These are phyloP conservation scores for Psilocybe mexicana DNA, from an alignment of 1,284 basidiomycete species.

Conservation along the genomic window DNA sequence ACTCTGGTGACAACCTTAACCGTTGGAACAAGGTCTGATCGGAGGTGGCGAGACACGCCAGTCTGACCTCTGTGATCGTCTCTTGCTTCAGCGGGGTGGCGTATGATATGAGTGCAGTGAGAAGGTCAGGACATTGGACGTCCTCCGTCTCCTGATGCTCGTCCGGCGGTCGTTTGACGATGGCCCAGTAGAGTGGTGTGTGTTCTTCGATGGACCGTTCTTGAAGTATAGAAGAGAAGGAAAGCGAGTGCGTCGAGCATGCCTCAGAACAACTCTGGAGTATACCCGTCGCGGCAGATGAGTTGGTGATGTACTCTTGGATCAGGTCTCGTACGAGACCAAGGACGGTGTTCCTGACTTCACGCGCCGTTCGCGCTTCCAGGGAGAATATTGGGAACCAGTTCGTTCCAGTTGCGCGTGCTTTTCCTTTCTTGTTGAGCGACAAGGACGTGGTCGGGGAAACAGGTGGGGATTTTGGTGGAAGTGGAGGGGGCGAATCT, in stretches of 20 bases:
- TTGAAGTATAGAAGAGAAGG: constrained; percentile 50
- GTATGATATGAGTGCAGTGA: constrained; percentile 51
- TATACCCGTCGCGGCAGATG: constrained; percentile 31
- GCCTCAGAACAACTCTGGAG: constrained; percentile 40
- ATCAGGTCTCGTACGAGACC: constrained; percentile 52
- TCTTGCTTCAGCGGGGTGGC: constrained; percentile 51
- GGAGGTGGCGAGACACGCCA: constrained; percentile 62
- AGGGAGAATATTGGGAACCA: constrained; percentile 31
- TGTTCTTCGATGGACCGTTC: constrained; percentile 63
- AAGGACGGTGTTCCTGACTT: constrained; percentile 47
- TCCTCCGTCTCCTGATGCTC: constrained; percentile 27
- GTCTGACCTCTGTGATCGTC: constrained; percentile 57
- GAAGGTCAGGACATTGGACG: constrained; percentile 43
- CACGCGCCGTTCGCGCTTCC: constrained; percentile 39
- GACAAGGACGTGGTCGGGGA: constrained; percentile 17
- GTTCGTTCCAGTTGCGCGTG: constrained; percentile 16
- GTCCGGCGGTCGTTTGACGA: constrained; percentile 53
- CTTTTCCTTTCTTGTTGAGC: constrained; percentile 29
- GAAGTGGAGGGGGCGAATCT: constrained; percentile 2
- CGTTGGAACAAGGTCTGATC: constrained; percentile 66
- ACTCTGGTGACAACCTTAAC: constrained; percentile 49
- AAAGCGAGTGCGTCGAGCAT: constrained; percentile 30
- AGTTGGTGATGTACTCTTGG: constrained; percentile 29
- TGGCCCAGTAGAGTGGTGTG: constrained; percentile 69
- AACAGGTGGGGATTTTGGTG: constrained; percentile 15